Percentiles rank a stretch among this genome's conserved stretches.
Evolutionary conservation across 495 filamentous ascomycete genomes (phyloP).

Genomic region (Darksidea phi): DNA sequence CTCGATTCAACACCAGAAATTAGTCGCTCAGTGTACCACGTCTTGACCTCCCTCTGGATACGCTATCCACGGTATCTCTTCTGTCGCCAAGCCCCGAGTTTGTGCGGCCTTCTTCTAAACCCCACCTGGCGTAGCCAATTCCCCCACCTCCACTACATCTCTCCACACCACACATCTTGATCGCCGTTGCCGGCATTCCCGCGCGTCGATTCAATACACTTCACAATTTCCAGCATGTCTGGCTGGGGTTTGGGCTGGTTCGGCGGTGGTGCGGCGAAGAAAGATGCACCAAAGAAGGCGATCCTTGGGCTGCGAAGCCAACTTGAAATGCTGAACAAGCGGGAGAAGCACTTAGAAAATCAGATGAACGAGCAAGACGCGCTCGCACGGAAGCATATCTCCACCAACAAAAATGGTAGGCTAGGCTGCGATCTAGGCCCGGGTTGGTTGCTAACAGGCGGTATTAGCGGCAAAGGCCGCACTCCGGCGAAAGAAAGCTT

Average conservation of each 20-base stretch:
- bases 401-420: slow-evolving; percentile 86
- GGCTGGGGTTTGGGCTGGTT: slow-evolving; percentile 44
- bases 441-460: background rate
- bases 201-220: background rate
- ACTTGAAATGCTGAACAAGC: slow-evolving; percentile 96
- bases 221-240: slow-evolving; percentile 31
- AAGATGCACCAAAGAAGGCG: slow-evolving; percentile 94
- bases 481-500: slow-evolving; percentile 90
- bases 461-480: slow-evolving; percentile 79
- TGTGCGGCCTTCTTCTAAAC: background rate
- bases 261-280: slow-evolving; percentile 63
- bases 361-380: slow-evolving; percentile 93
- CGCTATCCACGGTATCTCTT: background rate
- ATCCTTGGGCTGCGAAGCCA: slow-evolving; percentile 85
- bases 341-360: slow-evolving; percentile 83
- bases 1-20: background rate
- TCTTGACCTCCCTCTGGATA: background rate
- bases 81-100: background rate
- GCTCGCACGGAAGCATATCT: slow-evolving; percentile 85
- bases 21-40: background rate
- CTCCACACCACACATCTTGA: background rate
- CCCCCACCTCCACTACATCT: background rate
- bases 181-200: no score
- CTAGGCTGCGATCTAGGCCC: slow-evolving; percentile 10
- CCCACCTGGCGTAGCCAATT: no score